Conservation (phyloP, 225 moss, liverwort and hornwort species). For the Thuidium tamariscinum region DNA sequence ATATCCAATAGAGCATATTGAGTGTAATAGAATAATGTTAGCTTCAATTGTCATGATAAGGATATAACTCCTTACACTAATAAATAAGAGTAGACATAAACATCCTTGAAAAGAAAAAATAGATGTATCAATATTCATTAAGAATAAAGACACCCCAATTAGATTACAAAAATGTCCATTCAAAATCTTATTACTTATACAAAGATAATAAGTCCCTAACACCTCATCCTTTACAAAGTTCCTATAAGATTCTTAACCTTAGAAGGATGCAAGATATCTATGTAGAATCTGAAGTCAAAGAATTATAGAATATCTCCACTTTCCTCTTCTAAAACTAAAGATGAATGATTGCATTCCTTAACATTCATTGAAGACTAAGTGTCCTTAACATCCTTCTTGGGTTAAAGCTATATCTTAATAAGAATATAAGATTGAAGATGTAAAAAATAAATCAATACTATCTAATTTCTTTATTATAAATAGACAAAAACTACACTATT, state of each 20-base stretch:
- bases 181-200: neutral
- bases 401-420: neutral
- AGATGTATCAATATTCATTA: neutral
- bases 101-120: neutral
- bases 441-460: fast-evolving
- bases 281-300: too few relatives aligned
- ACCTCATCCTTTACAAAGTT: neutral
- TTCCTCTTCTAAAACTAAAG: too few relatives aligned
- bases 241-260: too few relatives aligned
- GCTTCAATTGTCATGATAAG: neutral
- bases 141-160: neutral
- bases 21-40: neutral
- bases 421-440: neutral
- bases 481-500: neutral
- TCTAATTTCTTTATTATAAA: neutral
- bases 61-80: neutral
- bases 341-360: too few relatives aligned
- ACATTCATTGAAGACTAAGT: too few relatives aligned
- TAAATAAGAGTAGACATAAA: neutral
- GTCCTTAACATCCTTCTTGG: too few relatives aligned
- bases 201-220: neutral
- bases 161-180: neutral
- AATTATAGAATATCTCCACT: too few relatives aligned
- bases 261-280: too few relatives aligned
- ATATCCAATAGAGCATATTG: neutral